These are phyloP conservation scores for Asterophora parasitica DNA, from an alignment of 768 basidiomycete genomes.

Conservation along the genomic window DNA sequence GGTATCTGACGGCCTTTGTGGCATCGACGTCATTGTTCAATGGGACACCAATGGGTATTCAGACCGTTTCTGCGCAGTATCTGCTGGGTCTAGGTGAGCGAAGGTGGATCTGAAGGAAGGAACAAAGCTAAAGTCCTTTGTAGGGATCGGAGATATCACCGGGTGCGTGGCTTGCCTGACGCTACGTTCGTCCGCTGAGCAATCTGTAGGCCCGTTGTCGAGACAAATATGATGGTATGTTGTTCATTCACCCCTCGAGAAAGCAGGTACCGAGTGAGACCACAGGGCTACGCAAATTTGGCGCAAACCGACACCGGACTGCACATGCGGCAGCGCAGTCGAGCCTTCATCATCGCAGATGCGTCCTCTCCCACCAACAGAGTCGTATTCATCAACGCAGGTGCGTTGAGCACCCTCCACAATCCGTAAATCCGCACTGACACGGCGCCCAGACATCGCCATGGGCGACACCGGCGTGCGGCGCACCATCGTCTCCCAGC, in stretches of 20 bases:
- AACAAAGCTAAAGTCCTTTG: background rate
- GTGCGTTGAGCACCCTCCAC: constrained; percentile 26
- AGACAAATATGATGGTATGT: constrained; percentile 78
- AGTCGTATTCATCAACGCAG: constrained; percentile 73
- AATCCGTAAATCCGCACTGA: background rate
- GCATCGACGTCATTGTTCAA: constrained; percentile 28
- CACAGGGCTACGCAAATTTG: constrained; percentile 62
- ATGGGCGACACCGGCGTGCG: constrained; percentile 80
- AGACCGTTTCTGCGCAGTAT: constrained; percentile 39
- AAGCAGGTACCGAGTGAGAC: background rate
- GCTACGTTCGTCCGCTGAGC: constrained; percentile 8
- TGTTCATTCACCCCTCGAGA: background rate
- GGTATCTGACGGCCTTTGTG: constrained; percentile 42
- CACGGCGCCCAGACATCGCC: constrained; percentile 48
- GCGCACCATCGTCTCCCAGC: constrained; percentile 56
- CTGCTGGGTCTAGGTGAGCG: constrained; percentile 55
- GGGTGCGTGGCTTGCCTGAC: constrained; percentile 37
- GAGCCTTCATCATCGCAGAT: constrained; percentile 73
- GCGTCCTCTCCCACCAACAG: constrained; percentile 49
- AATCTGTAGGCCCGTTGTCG: constrained; percentile 59
- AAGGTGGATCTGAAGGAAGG: background rate
- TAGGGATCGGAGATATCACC: constrained; percentile 72
- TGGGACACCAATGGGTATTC: constrained; percentile 23
- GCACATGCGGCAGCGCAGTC: constrained; percentile 75
- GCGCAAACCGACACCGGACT: constrained; percentile 68